These are phyloP conservation scores for Diplocarpon rosae DNA, from an alignment of 2,329 filamentous ascomycete genomes.

Conservation along the genomic window DNA sequence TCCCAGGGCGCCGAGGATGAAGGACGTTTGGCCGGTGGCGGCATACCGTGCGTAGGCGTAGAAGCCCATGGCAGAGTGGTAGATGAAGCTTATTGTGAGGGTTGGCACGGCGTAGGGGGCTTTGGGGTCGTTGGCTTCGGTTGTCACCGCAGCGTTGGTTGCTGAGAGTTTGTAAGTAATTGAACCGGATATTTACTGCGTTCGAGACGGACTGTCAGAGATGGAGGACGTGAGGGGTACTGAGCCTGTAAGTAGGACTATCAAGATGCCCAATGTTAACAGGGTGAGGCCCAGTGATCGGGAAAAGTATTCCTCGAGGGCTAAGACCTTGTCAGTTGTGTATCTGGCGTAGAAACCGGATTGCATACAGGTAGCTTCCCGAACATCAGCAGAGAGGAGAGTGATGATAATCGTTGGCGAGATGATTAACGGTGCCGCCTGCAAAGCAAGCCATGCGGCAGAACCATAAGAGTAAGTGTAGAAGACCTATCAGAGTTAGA, in stretches of 20 bases:
- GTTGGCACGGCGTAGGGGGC: slow-evolving; percentile 48
- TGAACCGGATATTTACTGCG: background rate
- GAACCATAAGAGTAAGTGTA: slow-evolving; percentile 41
- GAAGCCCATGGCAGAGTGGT: slow-evolving; percentile 44
- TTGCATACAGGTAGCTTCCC: slow-evolving; percentile 39
- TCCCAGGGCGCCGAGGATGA: slow-evolving; percentile 40
- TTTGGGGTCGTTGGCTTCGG: slow-evolving; percentile 36
- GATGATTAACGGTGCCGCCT: slow-evolving; percentile 40
- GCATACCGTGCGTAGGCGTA: slow-evolving; percentile 50
- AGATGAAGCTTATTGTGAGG: slow-evolving; percentile 44
- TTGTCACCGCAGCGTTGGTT: slow-evolving; percentile 28
- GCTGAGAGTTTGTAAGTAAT: slow-evolving; percentile 13
- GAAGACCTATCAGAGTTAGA: slow-evolving; percentile 31
- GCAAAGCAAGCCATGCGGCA: slow-evolving; percentile 36
- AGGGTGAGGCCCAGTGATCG: slow-evolving; percentile 48
- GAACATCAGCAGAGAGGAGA: slow-evolving; percentile 45
- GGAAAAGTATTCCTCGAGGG: slow-evolving; percentile 9
- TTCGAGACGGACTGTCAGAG: slow-evolving; percentile 17
- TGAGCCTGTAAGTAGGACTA: slow-evolving; percentile 50
- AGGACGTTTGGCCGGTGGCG: slow-evolving; percentile 37
- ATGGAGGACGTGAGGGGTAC: slow-evolving; percentile 42
- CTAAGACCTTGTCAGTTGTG: slow-evolving; percentile 4
- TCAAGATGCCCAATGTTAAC: slow-evolving; percentile 44
- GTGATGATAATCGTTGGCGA: slow-evolving; percentile 51
- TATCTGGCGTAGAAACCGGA: background rate